Conservation (phyloP, 2,329 filamentous ascomycete genomes). For the Hypomyces perniciosus region DNA sequence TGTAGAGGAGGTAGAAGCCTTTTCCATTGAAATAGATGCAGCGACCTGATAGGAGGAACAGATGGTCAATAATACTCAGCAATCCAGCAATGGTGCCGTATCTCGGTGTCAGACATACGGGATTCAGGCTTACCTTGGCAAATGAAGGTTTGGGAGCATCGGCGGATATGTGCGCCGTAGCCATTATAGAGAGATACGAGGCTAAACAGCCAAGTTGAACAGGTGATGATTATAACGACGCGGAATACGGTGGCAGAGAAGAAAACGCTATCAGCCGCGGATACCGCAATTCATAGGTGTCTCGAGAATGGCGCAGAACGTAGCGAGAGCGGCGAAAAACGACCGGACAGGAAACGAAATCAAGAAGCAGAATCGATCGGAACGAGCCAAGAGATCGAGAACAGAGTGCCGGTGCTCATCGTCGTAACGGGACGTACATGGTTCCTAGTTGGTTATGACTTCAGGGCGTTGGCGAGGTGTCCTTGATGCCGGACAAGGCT, state of each 20-base stretch:
- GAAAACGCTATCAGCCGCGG: constrained; percentile 1
- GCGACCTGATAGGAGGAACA: constrained; percentile 35
- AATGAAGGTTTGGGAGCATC: constrained; percentile 60
- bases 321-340: constrained; percentile 10
- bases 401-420: constrained; percentile 49
- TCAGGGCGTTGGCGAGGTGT: constrained; percentile 4
- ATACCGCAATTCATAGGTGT: constrained; percentile 3
- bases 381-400: constrained; percentile 44
- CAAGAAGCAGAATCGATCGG: constrained; percentile 50
- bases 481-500: constrained; percentile 4
- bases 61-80: constrained; percentile 3
- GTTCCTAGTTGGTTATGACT: constrained; percentile 14
- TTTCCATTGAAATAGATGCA: constrained; percentile 35
- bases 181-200: constrained; percentile 33
- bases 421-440: constrained; percentile 40
- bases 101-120: background rate
- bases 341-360: constrained; percentile 35
- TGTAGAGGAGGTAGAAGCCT: constrained; percentile 6
- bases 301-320: constrained; percentile 5
- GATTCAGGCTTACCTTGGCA: constrained; percentile 57
- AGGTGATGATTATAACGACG: constrained; percentile 12
- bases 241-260: constrained; percentile 14
- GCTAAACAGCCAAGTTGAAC: constrained; percentile 18
- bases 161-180: constrained; percentile 40
- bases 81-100: constrained; percentile 8